phyloP scores from a whole-genome alignment of 148 eudicot species.

The Camellia japonica region DNA sequence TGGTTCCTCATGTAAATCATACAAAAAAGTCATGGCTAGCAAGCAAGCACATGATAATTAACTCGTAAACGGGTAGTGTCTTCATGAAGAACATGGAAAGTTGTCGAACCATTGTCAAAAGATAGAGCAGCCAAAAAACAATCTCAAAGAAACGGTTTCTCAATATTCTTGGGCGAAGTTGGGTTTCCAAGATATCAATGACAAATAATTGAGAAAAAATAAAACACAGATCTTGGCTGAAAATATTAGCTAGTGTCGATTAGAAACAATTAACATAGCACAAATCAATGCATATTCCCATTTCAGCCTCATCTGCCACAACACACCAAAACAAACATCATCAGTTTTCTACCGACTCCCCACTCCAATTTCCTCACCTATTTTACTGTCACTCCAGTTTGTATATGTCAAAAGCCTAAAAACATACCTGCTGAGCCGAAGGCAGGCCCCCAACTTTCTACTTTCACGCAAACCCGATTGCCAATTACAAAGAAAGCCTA shows the following conservation, averaged over 20 bases:
- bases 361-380: background rate
- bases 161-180: no score
- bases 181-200: no score
- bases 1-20: no score
- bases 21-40: no score
- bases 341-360: background rate
- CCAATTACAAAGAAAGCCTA: background rate
- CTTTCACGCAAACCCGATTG: background rate
- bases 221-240: background rate
- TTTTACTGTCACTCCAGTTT: background rate
- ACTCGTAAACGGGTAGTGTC: no score
- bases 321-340: slow-evolving; percentile 2
- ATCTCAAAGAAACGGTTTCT: no score
- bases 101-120: no score
- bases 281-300: slow-evolving; percentile 1
- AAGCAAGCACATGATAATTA: no score
- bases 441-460: background rate
- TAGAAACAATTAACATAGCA: background rate
- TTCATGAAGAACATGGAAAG: no score
- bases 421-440: background rate
- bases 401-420: no score
- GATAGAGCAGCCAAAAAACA: no score
- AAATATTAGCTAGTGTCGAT: background rate
- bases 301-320: slow-evolving; percentile 4
- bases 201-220: background rate